Conservation (phyloP, 2,329 filamentous ascomycete genomes). For the Xylogone sp. region DNA sequence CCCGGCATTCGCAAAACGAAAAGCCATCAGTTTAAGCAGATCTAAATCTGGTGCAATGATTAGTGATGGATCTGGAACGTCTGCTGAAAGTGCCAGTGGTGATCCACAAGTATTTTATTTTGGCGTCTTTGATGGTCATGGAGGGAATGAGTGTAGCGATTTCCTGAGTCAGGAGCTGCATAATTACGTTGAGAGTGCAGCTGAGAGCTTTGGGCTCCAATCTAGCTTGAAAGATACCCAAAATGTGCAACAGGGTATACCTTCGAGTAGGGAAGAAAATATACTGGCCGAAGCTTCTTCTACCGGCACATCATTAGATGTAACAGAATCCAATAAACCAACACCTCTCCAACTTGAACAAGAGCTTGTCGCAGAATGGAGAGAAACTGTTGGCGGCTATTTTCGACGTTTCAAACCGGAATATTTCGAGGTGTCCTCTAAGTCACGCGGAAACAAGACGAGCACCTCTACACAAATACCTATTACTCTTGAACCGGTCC, state of each 20-base stretch:
- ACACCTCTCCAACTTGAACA: conserved; percentile 67
- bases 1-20: conserved; percentile 84
- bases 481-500: conserved; percentile 68
- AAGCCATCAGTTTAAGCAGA: conserved; percentile 56
- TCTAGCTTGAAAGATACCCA: conserved; percentile 60
- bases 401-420: conserved; percentile 86
- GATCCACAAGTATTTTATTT: conserved; percentile 98
- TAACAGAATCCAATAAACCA: conserved; percentile 36
- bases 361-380: conserved; percentile 72
- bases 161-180: conserved; percentile 84
- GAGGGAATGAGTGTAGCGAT: conserved; percentile 81
- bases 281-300: background rate
- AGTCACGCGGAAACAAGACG: conserved; percentile 11
- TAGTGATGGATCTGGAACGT: conserved; percentile 53
- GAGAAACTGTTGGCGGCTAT: conserved; percentile 84
- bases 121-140: conserved; percentile 93
- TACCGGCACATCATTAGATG: background rate
- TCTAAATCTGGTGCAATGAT: conserved; percentile 5
- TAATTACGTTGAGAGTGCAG: conserved; percentile 81
- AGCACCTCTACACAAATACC: conserved; percentile 29
- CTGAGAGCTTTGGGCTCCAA: conserved; percentile 69
- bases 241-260: background rate
- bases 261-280: background rate
- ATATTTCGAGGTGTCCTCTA: conserved; percentile 54
- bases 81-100: conserved; percentile 73